These are phyloP conservation scores for Kodamaea sp. DNA, from an alignment of 1,139 yeast species.

Conservation along the genomic window DNA sequence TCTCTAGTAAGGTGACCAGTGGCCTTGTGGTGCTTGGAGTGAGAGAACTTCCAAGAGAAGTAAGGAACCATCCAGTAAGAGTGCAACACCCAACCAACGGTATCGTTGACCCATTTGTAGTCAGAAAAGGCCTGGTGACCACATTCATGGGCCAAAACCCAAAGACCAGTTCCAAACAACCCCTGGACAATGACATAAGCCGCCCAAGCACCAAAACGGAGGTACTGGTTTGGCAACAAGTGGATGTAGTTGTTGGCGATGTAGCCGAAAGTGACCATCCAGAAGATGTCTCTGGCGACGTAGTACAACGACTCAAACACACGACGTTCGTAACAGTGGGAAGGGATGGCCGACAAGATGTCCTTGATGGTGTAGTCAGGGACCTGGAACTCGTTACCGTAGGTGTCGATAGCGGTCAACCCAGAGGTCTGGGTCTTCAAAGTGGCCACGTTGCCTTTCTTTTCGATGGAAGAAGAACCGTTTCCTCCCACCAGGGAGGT, in stretches of 20 bases:
- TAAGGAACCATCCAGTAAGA: slow-evolving; percentile 79
- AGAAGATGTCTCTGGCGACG: slow-evolving; percentile 63
- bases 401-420: slow-evolving; percentile 54
- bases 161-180: slow-evolving; percentile 72
- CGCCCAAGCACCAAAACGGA: slow-evolving; percentile 42
- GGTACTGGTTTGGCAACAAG: slow-evolving; percentile 18
- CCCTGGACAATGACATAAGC: slow-evolving; percentile 53
- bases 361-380: slow-evolving; percentile 78
- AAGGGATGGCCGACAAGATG: slow-evolving; percentile 69
- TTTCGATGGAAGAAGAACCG: slow-evolving; percentile 22
- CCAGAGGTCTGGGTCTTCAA: slow-evolving; percentile 23
- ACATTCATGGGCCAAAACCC: slow-evolving; percentile 91
- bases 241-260: slow-evolving; percentile 56
- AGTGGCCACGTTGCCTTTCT: slow-evolving; percentile 40
- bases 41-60: slow-evolving; percentile 83
- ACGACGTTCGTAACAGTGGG: slow-evolving; percentile 72
- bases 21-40: slow-evolving; percentile 85
- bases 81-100: slow-evolving; percentile 81
- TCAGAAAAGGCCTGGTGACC: slow-evolving; percentile 87
- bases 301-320: slow-evolving; percentile 57
- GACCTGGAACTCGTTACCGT: slow-evolving; percentile 66
- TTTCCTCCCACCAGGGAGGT: slow-evolving; percentile 11
- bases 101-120: slow-evolving; percentile 66
- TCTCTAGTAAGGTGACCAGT: slow-evolving; percentile 81
- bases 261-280: slow-evolving; percentile 52